Evolutionary conservation across 169 alveolate genomes (phyloP), one percentile per base, ranked within the genome.

Genomic region (Babesia bigemina): DNA sequence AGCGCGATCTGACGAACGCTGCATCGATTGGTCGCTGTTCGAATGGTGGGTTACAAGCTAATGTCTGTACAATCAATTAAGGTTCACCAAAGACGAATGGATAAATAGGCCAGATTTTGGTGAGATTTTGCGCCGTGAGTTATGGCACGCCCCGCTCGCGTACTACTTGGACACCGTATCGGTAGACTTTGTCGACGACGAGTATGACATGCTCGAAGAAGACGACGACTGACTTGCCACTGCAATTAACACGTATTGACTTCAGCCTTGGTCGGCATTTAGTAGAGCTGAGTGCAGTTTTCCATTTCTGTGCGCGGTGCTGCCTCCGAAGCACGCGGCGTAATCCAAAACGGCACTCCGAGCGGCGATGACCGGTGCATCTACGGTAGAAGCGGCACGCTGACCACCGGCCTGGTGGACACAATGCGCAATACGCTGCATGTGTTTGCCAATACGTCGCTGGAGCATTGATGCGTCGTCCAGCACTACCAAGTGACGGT

Each of bases 131-230:
- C 69, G 97, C 60, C 67, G 97, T 75, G 97, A 94, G 72, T 85
- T 94, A n/a, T 94, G 95, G 94, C 97, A 93, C 79, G 94, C 94
- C 2, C 97, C 97, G 17, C 86, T 94, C 28, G 90, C 95, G 19
- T 92, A 92, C 70, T 94, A 91, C 65, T 49, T 86, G 57, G 94
- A 90, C 12, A 83, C 86, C 13, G 86, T 83, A 19, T 63, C 91
- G 50, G 91, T 89, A 24, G 92, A 84, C 45, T 85, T 73, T 62
- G 90, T 85, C 16, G 94, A 88, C 48, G 90, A 84, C 55, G 95
- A 91, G 42, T 93, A 86, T 49, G 92, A 86, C 44, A 88, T 88
- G 63, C 75, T 81, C 24, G 91, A 78, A 36, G 88, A 58, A 66
- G 81, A 63, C 4, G 55, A 62, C 17, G 70, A 56, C n/a, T 56